Evolutionary conservation across 2,329 filamentous ascomycete genomes (phyloP).

Genomic region (Ascochyta koolunga): DNA sequence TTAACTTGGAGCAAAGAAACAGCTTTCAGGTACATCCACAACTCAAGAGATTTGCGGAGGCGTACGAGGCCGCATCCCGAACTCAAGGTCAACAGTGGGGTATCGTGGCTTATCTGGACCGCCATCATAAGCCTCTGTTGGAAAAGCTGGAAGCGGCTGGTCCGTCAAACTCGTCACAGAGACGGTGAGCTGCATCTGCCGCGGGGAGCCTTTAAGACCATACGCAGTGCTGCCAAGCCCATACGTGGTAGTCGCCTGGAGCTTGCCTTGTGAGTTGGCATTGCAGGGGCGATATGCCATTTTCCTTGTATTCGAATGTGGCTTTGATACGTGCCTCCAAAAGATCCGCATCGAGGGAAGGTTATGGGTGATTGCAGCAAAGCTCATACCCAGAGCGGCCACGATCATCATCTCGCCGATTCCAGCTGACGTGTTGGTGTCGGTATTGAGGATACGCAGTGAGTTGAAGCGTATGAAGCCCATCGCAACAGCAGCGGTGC

Average conservation of each 20-base stretch:
- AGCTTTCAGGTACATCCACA: neutral
- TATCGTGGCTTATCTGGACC: neutral
- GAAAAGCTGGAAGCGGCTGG: neutral
- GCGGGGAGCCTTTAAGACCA: neutral
- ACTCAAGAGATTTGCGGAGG: neutral
- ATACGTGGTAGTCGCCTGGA: neutral
- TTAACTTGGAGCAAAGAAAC: too few relatives aligned
- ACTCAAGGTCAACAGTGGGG: neutral
- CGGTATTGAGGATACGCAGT: neutral
- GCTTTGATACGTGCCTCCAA: neutral
- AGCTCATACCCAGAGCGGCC: constrained; percentile 6
- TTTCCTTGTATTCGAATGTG: neutral
- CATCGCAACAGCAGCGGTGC: constrained; percentile 4
- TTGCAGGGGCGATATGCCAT: neutral
- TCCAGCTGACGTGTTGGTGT: neutral
- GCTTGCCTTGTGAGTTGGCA: neutral
- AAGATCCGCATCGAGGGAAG: constrained; percentile 1
- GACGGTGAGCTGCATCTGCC: neutral
- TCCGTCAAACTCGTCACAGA: neutral
- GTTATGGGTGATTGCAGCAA: constrained; percentile 8
- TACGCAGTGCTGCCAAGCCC: neutral
- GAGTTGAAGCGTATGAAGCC: constrained; percentile 10
- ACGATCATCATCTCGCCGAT: constrained; percentile 12
- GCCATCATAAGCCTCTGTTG: neutral
- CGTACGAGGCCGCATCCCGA: neutral